Evolutionary conservation across 179 eudicot species (phyloP).

Genomic region (Nepenthes alata): DNA sequence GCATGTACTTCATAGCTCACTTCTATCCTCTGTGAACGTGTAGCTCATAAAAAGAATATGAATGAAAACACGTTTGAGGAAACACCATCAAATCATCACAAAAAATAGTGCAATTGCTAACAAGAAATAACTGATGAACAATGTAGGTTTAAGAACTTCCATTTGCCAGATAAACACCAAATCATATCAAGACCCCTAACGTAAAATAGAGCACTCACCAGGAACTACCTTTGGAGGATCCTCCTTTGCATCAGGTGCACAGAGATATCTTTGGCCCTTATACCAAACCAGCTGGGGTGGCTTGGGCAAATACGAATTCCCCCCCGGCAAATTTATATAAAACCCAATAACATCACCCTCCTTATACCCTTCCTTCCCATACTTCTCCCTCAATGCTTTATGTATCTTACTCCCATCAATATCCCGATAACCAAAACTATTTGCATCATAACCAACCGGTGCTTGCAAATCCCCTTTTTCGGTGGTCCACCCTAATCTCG

Average conservation of each 20-base stretch:
- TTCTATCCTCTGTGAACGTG: too few relatives aligned
- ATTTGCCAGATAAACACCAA: too few relatives aligned
- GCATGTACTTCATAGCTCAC: too few relatives aligned
- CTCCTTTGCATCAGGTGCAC: conserved; percentile 58
- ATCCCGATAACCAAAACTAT: conserved; percentile 90
- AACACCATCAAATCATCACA: too few relatives aligned
- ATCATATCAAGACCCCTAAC: too few relatives aligned
- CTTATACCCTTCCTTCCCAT: conserved; percentile 73
- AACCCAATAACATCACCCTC: conserved; percentile 96
- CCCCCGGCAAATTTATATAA: conserved; percentile 79
- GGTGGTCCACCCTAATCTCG: conserved; percentile 83
- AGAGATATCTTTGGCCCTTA: conserved; percentile 79
- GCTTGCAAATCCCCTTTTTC: conserved; percentile 98
- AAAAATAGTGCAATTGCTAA: too few relatives aligned
- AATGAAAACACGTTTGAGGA: too few relatives aligned
- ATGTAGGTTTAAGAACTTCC: too few relatives aligned
- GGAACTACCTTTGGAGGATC: conserved; percentile 71
- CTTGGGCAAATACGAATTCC: conserved; percentile 52
- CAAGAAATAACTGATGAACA: too few relatives aligned
- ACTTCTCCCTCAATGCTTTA: conserved; percentile 82
- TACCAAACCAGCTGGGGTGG: conserved; percentile 58
- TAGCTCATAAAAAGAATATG: too few relatives aligned
- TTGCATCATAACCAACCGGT: conserved; percentile 87
- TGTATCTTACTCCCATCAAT: conserved; percentile 92
- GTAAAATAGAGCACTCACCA: conserved; percentile 31